Evolutionary conservation across 768 basidiomycete species (phyloP).

Genomic region (Hygrophoropsis aurantiaca): DNA sequence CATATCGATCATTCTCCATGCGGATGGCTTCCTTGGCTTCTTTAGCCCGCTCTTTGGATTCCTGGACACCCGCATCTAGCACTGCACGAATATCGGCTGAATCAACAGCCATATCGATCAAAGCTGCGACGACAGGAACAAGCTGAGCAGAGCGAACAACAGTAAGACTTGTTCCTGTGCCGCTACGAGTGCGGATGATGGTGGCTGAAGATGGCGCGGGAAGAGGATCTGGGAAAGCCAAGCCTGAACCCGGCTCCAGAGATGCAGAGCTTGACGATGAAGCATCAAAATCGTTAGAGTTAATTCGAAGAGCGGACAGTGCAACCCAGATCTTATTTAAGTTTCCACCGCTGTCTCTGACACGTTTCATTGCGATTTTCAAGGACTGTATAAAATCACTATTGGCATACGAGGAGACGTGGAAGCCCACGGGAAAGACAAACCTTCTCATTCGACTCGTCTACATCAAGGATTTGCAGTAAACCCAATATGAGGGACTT

Average conservation of each 20-base stretch:
- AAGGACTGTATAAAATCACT: constrained; percentile 8
- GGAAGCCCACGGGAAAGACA: background rate
- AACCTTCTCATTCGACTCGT: constrained; percentile 39
- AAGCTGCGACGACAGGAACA: constrained; percentile 59
- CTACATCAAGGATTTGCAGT: constrained; percentile 49
- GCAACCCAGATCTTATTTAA: constrained; percentile 64
- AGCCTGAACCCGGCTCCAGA: constrained; percentile 11
- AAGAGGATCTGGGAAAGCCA: constrained; percentile 57
- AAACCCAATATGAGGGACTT: constrained; percentile 65
- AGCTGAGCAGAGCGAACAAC: constrained; percentile 56
- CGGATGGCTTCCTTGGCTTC: constrained; percentile 50
- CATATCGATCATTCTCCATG: constrained; percentile 23
- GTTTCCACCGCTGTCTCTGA: constrained; percentile 53
- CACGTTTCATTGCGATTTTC: constrained; percentile 45
- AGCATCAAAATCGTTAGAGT: constrained; percentile 11
- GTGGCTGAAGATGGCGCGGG: constrained; percentile 47
- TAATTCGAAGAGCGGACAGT: constrained; percentile 48
- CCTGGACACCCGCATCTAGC: constrained; percentile 56
- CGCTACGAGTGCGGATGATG: constrained; percentile 49
- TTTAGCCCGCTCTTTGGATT: constrained; percentile 52
- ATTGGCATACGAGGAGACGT: background rate
- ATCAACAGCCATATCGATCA: constrained; percentile 53
- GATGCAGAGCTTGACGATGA: constrained; percentile 1
- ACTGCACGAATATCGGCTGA: constrained; percentile 54
- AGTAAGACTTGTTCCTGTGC: constrained; percentile 28